A percentile compares a stretch with the other conserved stretches of the same genome.
phyloP scores from a whole-genome alignment of 1,284 basidiomycete genomes.

The Ceratobasidium sp. region DNA sequence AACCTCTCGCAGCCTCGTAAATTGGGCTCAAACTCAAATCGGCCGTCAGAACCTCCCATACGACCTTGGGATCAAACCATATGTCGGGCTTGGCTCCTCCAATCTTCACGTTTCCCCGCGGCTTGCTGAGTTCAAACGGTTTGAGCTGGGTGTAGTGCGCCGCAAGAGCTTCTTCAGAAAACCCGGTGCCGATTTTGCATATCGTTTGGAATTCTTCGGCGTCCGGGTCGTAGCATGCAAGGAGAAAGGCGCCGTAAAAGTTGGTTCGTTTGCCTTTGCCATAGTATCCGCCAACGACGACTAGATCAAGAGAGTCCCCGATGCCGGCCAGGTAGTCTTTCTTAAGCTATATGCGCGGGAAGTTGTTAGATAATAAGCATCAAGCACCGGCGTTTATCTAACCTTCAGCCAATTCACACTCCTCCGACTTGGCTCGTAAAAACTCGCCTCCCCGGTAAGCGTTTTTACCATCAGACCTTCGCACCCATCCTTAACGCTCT shows the following conservation, averaged over 20 bases:
- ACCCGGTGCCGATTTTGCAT: constrained; percentile 99
- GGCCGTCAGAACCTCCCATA: constrained; percentile 99
- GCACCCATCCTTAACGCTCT: constrained; percentile 97
- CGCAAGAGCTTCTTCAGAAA: constrained; percentile 91
- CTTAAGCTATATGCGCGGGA: constrained; percentile 76
- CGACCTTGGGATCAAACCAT: constrained; percentile 94
- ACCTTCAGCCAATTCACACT: constrained; percentile 99
- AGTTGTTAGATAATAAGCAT: background rate
- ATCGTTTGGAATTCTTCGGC: constrained; percentile 94
- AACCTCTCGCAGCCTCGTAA: constrained; percentile 96
- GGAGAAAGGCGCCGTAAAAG: constrained; percentile 94
- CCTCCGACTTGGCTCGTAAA: constrained; percentile 94
- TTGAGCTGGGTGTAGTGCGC: constrained; percentile 87
- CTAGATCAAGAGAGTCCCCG: constrained; percentile 96
- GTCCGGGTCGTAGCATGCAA: constrained; percentile 94
- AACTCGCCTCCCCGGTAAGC: constrained; percentile 90
- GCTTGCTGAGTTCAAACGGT: constrained; percentile 76
- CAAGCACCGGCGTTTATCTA: constrained; percentile 45
- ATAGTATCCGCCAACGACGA: constrained; percentile 96
- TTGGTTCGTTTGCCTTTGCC: constrained; percentile 98
- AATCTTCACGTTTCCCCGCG: constrained; percentile 82
- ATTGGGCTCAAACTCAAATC: constrained; percentile 97
- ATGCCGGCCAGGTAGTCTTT: constrained; percentile 98
- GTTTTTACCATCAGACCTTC: constrained; percentile 99
- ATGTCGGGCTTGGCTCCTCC: constrained; percentile 94